Evolutionary conservation across 108 stramenopile genomes (phyloP).

Genomic region (Stephanodiscus triporus): DNA sequence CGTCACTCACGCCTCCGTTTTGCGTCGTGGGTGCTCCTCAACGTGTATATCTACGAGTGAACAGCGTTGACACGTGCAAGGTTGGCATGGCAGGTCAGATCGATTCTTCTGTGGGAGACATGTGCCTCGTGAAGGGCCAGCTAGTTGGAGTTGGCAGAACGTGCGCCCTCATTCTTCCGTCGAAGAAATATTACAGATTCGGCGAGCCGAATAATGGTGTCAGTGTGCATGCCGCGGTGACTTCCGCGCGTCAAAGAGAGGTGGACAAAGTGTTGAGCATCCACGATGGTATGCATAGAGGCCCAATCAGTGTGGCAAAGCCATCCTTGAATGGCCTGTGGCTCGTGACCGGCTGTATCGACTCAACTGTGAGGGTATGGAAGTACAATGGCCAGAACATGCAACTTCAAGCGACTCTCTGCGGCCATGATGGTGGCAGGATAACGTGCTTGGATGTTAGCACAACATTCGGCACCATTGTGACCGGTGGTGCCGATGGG

Average conservation of each 20-base stretch:
- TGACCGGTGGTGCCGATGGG: constrained; percentile 88
- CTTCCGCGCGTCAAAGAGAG: constrained; percentile 71
- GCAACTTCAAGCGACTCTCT: constrained; percentile 79
- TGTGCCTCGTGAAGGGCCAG: constrained; percentile 82
- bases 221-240: constrained; percentile 76
- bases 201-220: constrained; percentile 85
- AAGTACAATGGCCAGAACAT: constrained; percentile 73
- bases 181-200: constrained; percentile 80
- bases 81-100: constrained; percentile 71
- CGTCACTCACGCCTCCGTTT: constrained; percentile 90
- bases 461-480: constrained; percentile 84
- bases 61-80: constrained; percentile 64
- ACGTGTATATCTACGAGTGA: constrained; percentile 63
- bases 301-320: constrained; percentile 79
- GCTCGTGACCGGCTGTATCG: constrained; percentile 89
- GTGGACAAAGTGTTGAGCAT: constrained; percentile 86
- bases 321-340: constrained; percentile 76
- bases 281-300: constrained; percentile 92
- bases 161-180: constrained; percentile 72
- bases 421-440: constrained; percentile 88
- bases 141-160: constrained; percentile 79
- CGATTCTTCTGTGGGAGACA: constrained; percentile 84
- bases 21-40: constrained; percentile 94
- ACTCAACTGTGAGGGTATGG: constrained; percentile 94
- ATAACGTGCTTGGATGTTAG: constrained; percentile 89